Conservation (phyloP, 495 filamentous ascomycete species). For the Rhizodiscina lignyota region DNA sequence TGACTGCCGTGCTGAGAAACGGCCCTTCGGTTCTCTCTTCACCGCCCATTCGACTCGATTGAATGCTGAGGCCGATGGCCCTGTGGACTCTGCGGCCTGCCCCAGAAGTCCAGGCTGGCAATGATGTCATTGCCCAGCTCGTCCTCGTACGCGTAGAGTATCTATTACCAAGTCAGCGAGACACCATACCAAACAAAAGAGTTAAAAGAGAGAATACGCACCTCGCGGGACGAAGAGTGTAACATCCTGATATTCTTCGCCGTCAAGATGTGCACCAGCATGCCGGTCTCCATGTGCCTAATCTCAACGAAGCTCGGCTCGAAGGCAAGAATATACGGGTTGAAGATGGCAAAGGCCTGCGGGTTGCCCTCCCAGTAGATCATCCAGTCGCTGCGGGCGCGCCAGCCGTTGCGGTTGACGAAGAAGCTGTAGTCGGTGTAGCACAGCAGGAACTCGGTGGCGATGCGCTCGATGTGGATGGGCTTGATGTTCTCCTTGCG, state of each 20-base stretch:
- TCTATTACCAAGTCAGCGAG: constrained; percentile 38
- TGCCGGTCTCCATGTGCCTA: constrained; percentile 79
- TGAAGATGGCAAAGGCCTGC: constrained; percentile 76
- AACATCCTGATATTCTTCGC: constrained; percentile 94
- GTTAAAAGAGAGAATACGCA: constrained; percentile 26
- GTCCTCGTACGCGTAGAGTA: constrained; percentile 93
- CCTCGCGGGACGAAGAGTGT: constrained; percentile 90
- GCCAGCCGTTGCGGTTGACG: constrained; percentile 96
- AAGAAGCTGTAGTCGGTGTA: constrained; percentile 99
- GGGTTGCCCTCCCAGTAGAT: constrained; percentile 96
- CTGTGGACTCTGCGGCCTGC: constrained; percentile 10
- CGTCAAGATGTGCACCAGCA: constrained; percentile 81
- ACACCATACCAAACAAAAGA: constrained; percentile 2
- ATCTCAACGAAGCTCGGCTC: constrained; percentile 99
- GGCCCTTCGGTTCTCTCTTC: too few species aligned
- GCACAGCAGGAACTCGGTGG: constrained; percentile 92
- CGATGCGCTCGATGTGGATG: constrained; percentile 94
- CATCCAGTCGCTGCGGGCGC: constrained; percentile 86
- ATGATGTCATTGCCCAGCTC: constrained; percentile 85
- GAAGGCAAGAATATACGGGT: constrained; percentile 93
- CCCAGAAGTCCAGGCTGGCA: constrained; percentile 95
- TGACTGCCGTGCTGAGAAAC: too few species aligned
- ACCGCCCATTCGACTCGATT: too few species aligned
- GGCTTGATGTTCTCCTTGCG: constrained; percentile 84
- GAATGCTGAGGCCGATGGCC: too few species aligned